Evolutionary conservation across 2,329 filamentous ascomycete species (phyloP).

Genomic region (Venturia nashicola): DNA sequence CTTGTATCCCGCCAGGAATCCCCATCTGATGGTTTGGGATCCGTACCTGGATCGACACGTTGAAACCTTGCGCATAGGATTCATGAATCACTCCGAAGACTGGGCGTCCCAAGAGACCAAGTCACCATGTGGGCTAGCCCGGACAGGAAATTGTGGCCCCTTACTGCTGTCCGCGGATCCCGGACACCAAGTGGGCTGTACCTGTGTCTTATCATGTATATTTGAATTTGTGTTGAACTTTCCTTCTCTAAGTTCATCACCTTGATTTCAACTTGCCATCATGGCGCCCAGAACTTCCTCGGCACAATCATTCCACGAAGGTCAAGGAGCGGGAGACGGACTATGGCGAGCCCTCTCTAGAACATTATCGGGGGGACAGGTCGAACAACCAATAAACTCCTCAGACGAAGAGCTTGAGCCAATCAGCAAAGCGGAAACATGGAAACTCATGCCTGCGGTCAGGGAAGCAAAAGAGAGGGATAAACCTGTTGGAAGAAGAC

Average conservation of each 20-base stretch:
- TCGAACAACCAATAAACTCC: not conserved
- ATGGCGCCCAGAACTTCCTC: too few relatives aligned
- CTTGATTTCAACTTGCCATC: too few relatives aligned
- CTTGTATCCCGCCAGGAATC: too few relatives aligned
- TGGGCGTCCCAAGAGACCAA: not conserved
- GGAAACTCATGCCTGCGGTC: not conserved
- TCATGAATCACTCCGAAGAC: too few relatives aligned
- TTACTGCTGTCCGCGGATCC: not conserved
- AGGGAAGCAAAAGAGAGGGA: not conserved
- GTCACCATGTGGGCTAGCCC: not conserved
- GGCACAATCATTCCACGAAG: too few relatives aligned
- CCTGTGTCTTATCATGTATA: too few relatives aligned
- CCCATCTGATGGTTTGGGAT: too few relatives aligned
- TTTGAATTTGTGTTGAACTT: too few relatives aligned
- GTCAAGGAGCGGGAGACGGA: not conserved
- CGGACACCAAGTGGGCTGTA: not conserved
- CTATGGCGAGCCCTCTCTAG: not conserved
- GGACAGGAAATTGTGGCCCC: not conserved
- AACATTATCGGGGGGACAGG: not conserved
- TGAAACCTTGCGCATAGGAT: too few relatives aligned
- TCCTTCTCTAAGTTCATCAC: too few relatives aligned
- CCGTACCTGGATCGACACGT: too few relatives aligned
- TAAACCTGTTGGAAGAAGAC: constrained; percentile 44
- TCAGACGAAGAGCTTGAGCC: not conserved
- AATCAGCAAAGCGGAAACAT: not conserved